A percentile compares a stretch with the other conserved stretches of the same genome.
These are phyloP conservation scores for Tetrahymena malaccensis DNA, from an alignment of 73 alveolate species.

Conservation along the genomic window DNA sequence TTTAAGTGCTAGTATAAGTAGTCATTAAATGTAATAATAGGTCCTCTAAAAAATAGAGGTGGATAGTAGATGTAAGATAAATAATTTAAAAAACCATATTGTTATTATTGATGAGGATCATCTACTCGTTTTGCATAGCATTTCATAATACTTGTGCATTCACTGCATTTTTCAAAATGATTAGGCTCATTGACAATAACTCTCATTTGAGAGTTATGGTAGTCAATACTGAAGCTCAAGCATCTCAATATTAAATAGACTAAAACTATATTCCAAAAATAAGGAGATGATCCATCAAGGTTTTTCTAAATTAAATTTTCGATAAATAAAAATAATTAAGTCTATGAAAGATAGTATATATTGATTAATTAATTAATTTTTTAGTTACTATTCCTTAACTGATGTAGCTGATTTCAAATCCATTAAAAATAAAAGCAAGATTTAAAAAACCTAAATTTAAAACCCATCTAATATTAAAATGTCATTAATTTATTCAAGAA, in stretches of 20 bases:
- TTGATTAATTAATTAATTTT: no score
- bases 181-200: not conserved
- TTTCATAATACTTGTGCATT: not conserved
- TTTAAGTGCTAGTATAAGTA: not conserved
- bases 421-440: not conserved
- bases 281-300: not conserved
- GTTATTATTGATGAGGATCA: not conserved
- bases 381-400: not conserved
- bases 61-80: not conserved
- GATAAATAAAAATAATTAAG: no score
- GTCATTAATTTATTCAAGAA: not conserved
- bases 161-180: not conserved
- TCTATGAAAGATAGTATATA: no score
- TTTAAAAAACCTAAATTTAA: not conserved
- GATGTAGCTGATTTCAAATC: not conserved
- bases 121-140: not conserved
- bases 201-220: not conserved
- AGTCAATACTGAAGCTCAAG: not conserved
- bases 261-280: not conserved
- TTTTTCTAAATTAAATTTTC: not conserved
- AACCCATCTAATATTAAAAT: not conserved
- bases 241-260: not conserved
- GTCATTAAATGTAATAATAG: not conserved
- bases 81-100: not conserved
- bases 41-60: not conserved